phyloP scores from a whole-genome alignment of 139 green algal species.

The Mychonastes homosphaera region DNA sequence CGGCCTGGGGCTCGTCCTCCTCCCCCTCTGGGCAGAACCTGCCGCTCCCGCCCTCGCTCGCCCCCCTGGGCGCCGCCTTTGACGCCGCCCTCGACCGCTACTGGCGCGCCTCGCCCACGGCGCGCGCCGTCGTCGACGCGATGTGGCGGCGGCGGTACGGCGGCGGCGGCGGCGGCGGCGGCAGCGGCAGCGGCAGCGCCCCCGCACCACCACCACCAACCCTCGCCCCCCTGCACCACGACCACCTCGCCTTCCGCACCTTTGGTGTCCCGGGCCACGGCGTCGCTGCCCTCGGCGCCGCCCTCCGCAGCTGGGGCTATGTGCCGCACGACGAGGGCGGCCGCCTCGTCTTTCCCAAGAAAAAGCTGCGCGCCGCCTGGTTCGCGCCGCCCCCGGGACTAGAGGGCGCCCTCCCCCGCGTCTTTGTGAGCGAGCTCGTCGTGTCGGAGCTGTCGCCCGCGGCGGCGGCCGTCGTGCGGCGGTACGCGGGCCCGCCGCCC shows the following conservation, averaged over 20 bases:
- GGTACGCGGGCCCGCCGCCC: neutral
- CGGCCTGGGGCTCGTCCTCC: neutral
- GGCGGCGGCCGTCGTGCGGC: too few species aligned
- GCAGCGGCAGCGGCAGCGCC: too few species aligned
- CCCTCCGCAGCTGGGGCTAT: too few species aligned
- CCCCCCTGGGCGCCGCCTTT: neutral
- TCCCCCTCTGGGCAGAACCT: neutral
- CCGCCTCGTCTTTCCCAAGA: neutral
- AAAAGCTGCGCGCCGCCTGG: neutral
- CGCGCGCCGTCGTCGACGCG: constrained; percentile 1
- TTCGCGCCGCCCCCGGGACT: neutral
- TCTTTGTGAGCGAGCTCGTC: neutral
- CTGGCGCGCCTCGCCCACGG: constrained; percentile 4
- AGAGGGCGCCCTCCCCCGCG: neutral
- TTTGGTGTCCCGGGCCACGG: constrained; percentile 19
- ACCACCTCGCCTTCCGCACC: constrained; percentile 33
- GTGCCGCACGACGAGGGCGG: neutral
- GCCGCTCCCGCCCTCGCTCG: neutral
- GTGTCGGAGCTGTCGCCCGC: neutral
- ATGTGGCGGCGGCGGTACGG: constrained; percentile 15
- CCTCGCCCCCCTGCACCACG: constrained; percentile 19
- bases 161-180: too few species aligned
- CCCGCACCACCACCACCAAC: too few species aligned
- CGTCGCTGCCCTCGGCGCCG: neutral
- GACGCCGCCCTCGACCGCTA: neutral